These are phyloP conservation scores for Nissolia schottii DNA, from an alignment of 306 rosid genomes.

Conservation along the genomic window DNA sequence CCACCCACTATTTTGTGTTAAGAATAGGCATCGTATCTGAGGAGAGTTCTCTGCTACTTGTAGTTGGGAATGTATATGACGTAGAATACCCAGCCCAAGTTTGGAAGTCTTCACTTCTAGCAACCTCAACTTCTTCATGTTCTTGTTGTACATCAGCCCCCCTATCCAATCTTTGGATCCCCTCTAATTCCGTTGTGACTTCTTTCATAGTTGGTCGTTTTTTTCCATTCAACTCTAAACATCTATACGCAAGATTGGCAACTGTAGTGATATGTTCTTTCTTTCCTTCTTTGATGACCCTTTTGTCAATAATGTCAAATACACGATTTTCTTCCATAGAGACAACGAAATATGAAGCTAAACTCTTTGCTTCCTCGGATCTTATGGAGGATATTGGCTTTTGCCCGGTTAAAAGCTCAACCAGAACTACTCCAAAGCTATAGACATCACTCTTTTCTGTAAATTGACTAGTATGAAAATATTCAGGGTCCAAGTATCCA, in stretches of 20 bases:
- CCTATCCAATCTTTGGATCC: slow-evolving; percentile 1
- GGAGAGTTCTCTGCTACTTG: not conserved
- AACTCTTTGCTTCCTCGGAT: not conserved
- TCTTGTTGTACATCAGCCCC: not conserved
- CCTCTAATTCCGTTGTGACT: slow-evolving; percentile 32
- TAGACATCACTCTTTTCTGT: slow-evolving; percentile 22
- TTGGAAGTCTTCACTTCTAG: not conserved
- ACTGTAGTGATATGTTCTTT: slow-evolving; percentile 11
- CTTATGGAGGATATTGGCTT: not conserved
- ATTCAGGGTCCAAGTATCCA: slow-evolving; percentile 22
- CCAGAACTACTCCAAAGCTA: slow-evolving; percentile 16
- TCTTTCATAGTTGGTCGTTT: slow-evolving; percentile 41
- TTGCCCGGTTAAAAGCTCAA: slow-evolving; percentile 17
- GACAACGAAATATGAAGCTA: slow-evolving; percentile 26
- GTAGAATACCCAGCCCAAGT: not conserved
- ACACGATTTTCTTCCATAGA: slow-evolving; percentile 7
- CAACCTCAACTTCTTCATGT: slow-evolving; percentile 3
- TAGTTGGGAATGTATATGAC: not conserved
- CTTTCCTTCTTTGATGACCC: not conserved
- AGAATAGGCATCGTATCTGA: not conserved
- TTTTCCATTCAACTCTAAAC: slow-evolving; percentile 33
- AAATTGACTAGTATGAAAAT: slow-evolving; percentile 16
- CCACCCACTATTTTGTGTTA: not conserved
- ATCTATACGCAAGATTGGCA: slow-evolving; percentile 35
- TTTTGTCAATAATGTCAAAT: slow-evolving; percentile 27